A percentile compares a stretch with the other conserved stretches of the same genome.
Conservation (phyloP, 164 flowering plant genomes). For the Chloranthus sessilifolius region DNA sequence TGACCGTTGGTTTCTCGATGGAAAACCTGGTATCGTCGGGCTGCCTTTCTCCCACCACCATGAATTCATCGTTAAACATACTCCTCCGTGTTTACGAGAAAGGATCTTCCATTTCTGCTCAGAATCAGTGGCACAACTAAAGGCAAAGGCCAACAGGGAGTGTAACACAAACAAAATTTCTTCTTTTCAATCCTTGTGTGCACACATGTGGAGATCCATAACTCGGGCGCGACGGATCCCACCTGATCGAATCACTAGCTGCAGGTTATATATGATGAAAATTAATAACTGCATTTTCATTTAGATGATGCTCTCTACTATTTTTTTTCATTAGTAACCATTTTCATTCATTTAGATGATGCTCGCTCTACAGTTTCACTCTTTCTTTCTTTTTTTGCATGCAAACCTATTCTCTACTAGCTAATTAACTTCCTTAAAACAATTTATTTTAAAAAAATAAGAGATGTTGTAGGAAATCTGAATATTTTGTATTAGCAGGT, state of each 20-base stretch:
- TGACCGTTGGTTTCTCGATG: slow-evolving; percentile 1
- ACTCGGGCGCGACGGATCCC: background rate
- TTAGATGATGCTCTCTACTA: no score
- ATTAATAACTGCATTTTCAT: no score
- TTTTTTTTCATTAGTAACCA: no score
- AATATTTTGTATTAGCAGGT: no score
- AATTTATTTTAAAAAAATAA: no score
- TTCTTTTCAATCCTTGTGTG: background rate
- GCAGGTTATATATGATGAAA: no score
- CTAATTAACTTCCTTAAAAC: no score
- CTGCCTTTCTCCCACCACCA: background rate
- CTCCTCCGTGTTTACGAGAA: background rate
- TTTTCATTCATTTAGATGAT: no score
- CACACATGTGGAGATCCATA: background rate
- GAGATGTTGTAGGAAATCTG: no score
- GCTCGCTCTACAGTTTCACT: no score
- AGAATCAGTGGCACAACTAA: background rate
- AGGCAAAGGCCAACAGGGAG: background rate
- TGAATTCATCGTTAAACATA: slow-evolving; percentile 1
- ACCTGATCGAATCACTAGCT: background rate
- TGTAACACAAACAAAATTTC: background rate
- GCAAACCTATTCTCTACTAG: no score
- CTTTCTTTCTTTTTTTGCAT: no score
- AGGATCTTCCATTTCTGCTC: slow-evolving; percentile 3
- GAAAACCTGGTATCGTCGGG: background rate